Percentiles rank a stretch among this genome's conserved stretches.
These are phyloP conservation scores for Mycosphaerella sp. DNA, from an alignment of 2,329 filamentous ascomycete species.

Conservation along the genomic window DNA sequence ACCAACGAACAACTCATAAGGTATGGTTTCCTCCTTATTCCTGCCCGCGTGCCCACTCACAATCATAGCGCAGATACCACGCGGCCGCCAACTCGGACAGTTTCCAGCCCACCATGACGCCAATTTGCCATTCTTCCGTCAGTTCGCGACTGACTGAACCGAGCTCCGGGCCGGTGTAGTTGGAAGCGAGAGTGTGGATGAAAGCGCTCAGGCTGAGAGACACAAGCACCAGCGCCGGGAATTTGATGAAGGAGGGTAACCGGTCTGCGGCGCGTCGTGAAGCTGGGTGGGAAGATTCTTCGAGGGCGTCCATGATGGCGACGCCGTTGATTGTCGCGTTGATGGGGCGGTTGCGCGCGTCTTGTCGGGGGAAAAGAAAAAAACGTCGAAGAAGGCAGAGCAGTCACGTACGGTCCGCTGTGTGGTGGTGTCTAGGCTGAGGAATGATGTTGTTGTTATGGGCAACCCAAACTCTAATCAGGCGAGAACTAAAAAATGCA, in stretches of 20 bases:
- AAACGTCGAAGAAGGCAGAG: too few relatives aligned
- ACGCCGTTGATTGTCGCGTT: slow-evolving; percentile 52
- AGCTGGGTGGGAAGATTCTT: slow-evolving; percentile 11
- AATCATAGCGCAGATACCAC: slow-evolving; percentile 70
- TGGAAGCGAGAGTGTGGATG: slow-evolving; percentile 57
- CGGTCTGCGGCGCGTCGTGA: slow-evolving; percentile 7
- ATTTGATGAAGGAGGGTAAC: slow-evolving; percentile 35
- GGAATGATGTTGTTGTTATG: too few relatives aligned
- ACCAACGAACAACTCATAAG: not conserved
- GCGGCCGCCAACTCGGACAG: slow-evolving; percentile 60
- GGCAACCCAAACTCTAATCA: too few relatives aligned
- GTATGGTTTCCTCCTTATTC: not conserved
- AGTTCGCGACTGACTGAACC: slow-evolving; percentile 58
- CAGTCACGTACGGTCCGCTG: too few relatives aligned
- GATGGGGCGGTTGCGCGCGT: too few relatives aligned
- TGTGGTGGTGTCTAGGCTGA: not conserved
- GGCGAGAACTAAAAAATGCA: too few relatives aligned
- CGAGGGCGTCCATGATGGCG: slow-evolving; percentile 49
- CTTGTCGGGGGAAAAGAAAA: too few relatives aligned
- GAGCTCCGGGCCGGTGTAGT: slow-evolving; percentile 59
- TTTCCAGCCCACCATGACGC: slow-evolving; percentile 51
- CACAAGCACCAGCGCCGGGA: slow-evolving; percentile 43
- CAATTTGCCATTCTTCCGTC: slow-evolving; percentile 57
- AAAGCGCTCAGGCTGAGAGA: slow-evolving; percentile 58
- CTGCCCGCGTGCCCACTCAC: slow-evolving; percentile 39